Percentiles rank a stretch among this genome's conserved stretches.
Conservation (phyloP, 192 early-diverging fungal genomes). For the Gaertneriomyces sp. region DNA sequence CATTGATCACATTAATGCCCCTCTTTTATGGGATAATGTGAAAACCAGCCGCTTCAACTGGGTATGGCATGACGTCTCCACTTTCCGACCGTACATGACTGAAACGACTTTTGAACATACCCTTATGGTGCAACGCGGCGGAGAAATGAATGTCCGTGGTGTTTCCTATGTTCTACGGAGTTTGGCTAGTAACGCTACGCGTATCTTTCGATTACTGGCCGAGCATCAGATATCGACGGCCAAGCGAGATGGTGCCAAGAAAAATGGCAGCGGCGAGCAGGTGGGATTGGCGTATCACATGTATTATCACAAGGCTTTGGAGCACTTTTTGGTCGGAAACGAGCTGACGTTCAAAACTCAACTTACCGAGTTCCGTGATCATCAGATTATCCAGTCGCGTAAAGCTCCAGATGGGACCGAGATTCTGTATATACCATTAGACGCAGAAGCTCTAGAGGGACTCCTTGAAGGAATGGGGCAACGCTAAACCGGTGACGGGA, state of each 20-base stretch:
- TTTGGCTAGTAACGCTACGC: conserved; percentile 78
- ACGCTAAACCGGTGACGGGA: too few species aligned
- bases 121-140: conserved; percentile 48
- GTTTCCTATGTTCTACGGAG: conserved; percentile 77
- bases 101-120: conserved; percentile 86
- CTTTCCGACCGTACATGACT: conserved; percentile 71
- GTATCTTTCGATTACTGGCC: conserved; percentile 80
- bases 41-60: conserved; percentile 68
- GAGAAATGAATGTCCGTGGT: conserved; percentile 34
- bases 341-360: conserved; percentile 85
- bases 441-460: conserved; percentile 54
- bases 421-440: conserved; percentile 70
- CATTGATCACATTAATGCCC: conserved; percentile 88
- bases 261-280: conserved; percentile 8
- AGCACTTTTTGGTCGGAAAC: conserved; percentile 78
- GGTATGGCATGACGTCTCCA: conserved; percentile 90
- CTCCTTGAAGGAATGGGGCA: conserved; percentile 64
- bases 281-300: conserved; percentile 63
- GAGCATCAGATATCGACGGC: conserved; percentile 67
- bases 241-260: background rate
- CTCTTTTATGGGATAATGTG: conserved; percentile 82
- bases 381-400: conserved; percentile 72
- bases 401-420: conserved; percentile 62
- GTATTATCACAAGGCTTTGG: conserved; percentile 70
- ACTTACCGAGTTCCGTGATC: conserved; percentile 90